Base-by-base conservation (phyloP, 129 eudicot species). In the Rutidosis leptorrhynchoides region DNA sequence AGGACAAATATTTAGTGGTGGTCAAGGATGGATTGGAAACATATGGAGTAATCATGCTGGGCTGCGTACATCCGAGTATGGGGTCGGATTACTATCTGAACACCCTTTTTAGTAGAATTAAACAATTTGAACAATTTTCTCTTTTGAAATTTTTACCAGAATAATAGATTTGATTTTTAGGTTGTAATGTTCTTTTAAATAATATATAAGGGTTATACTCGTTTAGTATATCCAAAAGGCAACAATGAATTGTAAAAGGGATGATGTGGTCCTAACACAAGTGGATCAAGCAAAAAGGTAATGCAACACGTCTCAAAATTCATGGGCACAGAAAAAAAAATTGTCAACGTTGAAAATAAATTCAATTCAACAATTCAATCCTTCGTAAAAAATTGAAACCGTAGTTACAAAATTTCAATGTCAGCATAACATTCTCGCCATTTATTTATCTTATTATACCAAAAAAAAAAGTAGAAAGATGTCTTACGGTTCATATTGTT, bases 351-450 rank as follows among this genome's bases (percentile, higher is more conserved):
- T 22, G 57, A 69, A 69, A 7, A 12, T 62, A n/a, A 40, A 37
- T 33, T 62, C 16, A 3, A 32, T 62, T 27, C 51, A 28, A 7
- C 51, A 28, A 7, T 42, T 64, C 56, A 29, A 20, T 21, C 20
- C 1, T 71, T n/a, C 62, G 76, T 61, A 23, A 62, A 49, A 49
- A 71, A 19, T 49, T 22, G 76, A 71, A 71, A 61, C 76, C 76
- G 67, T n/a, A 19, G 75, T 59, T 37, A 37, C 12, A 37, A 35
- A 11, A 37, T 37, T 63, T 14, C 54, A 22, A 35, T 37, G 53
- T 63, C 32, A 40, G 40, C 2, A 15, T 19, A 63, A 9, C 16
- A 15, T 37, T 37, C 12, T 37, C 45, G 16, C 16, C 45, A 11
- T 11, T 37, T 11, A 11, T 11, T 37, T 11, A 37, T 11, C 15